A percentile compares a stretch with the other conserved stretches of the same genome.
These are phyloP conservation scores for Podospora pseudocomata DNA, from an alignment of 495 filamentous ascomycete species.

Conservation along the genomic window DNA sequence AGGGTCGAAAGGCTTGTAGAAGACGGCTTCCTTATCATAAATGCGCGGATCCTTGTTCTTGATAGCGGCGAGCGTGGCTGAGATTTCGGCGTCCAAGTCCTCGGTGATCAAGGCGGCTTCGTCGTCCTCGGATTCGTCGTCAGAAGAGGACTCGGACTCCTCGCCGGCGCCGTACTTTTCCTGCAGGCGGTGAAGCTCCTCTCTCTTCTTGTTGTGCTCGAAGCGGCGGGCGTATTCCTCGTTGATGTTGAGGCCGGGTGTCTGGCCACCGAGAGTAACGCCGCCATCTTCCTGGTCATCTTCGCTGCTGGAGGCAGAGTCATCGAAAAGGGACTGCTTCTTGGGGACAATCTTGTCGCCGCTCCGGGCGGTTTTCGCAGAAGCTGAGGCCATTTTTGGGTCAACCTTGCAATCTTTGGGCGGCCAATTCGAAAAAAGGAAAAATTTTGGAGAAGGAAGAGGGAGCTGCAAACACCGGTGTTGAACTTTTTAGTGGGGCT, in stretches of 20 bases:
- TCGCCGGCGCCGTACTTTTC: slow-evolving; percentile 64
- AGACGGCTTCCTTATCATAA: slow-evolving; percentile 73
- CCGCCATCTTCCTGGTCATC: slow-evolving; percentile 56
- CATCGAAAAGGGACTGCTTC: slow-evolving; percentile 33
- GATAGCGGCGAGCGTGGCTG: slow-evolving; percentile 79
- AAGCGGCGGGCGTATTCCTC: slow-evolving; percentile 84
- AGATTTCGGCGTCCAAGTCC: slow-evolving; percentile 80
- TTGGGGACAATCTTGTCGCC: slow-evolving; percentile 16
- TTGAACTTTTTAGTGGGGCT: slow-evolving; percentile 31
- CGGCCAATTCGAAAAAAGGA: slow-evolving; percentile 4
- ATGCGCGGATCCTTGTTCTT: slow-evolving; percentile 83
- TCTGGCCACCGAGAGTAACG: slow-evolving; percentile 47
- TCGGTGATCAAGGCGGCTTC: slow-evolving; percentile 77
- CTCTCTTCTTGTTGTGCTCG: slow-evolving; percentile 94
- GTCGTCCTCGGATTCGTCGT: slow-evolving; percentile 84
- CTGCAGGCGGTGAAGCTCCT: slow-evolving; percentile 84
- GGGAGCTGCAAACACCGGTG: background rate
- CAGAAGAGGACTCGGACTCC: slow-evolving; percentile 55
- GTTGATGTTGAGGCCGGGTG: slow-evolving; percentile 74
- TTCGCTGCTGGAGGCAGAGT: slow-evolving; percentile 43
- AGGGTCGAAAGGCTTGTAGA: slow-evolving; percentile 65
- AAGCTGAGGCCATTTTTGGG: slow-evolving; percentile 17
- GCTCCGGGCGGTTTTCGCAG: slow-evolving; percentile 14
- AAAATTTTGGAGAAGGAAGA: background rate
- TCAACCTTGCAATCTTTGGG: background rate